Percentiles rank a stretch among this genome's conserved stretches.
Conservation (phyloP, 495 filamentous ascomycete genomes). For the Haplographium delicatum region DNA sequence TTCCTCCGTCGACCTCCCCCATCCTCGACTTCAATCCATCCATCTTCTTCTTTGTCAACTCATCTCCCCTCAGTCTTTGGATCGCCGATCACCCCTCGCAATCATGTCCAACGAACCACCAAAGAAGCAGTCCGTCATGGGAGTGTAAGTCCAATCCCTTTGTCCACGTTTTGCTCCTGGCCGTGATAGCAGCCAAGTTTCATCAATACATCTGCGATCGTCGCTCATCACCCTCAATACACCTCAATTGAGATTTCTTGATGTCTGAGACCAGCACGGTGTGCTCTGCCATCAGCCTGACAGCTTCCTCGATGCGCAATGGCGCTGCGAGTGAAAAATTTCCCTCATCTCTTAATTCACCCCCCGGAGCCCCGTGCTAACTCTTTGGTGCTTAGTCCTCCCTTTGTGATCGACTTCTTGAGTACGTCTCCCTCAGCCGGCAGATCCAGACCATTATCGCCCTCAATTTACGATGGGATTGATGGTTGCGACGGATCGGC, state of each 20-base stretch:
- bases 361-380: conserved; percentile 30
- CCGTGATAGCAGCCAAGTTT: conserved; percentile 14
- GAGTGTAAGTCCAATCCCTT: conserved; percentile 66
- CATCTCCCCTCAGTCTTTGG: conserved; percentile 32
- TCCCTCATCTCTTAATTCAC: conserved; percentile 20
- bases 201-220: conserved; percentile 9
- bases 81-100: conserved; percentile 33
- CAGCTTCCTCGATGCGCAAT: conserved; percentile 25
- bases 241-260: conserved; percentile 19
- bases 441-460: conserved; percentile 2
- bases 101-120: conserved; percentile 41
- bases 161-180: conserved; percentile 1
- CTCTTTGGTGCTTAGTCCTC: conserved; percentile 31
- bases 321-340: conserved; percentile 23
- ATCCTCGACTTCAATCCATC: conserved; percentile 20
- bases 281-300: conserved; percentile 1
- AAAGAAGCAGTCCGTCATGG: conserved; percentile 76
- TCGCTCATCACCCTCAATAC: conserved; percentile 9
- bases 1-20: conserved; percentile 13
- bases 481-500: conserved; percentile 14
- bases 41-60: conserved; percentile 17
- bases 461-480: conserved; percentile 10
- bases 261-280: conserved; percentile 16
- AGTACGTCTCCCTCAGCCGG: conserved; percentile 61
- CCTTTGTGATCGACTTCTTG: conserved; percentile 90